Base-by-base conservation (phyloP, 805 yeast genomes). In the Saturnispora mendoncae region DNA sequence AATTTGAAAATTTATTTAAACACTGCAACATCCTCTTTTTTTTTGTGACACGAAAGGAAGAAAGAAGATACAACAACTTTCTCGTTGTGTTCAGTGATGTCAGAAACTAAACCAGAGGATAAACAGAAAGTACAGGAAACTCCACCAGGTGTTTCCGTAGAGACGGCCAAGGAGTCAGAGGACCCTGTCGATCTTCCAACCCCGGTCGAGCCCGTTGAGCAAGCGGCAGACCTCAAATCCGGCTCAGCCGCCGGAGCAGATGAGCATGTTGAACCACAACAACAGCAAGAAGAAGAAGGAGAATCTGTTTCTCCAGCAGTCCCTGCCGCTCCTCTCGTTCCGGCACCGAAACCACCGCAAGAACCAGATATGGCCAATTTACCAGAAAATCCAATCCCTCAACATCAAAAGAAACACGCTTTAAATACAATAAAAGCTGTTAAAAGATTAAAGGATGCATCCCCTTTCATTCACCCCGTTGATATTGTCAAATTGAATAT, bases 381-480 rank as follows among this genome's bases (percentile, higher is more conserved):
- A 19, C 84, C 90, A 2, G 66, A 52, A 10, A 55, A 68, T 48
- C 90, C 94, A 14, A 64, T 84, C 51, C 90, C 92, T 20, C 68
- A 72, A 39, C 97, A 92, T 61, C 97, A 92, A 62, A 72, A 74
- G 52, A 82, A 81, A 55, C 88, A 80, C 55, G 85, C 90, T 1
- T 51, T 75, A 15, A 82, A 84, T 47, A 75, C 88, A 2, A 70
- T 92, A 38, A 84, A 88, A 53, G 88, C 94, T 10, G 80, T 92
- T 47, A 86, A 84, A 60, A 69, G 97, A 47, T 71, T 90, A 54
- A 85, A 87, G 61, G 98, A 92, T 63, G 94, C 97, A 1, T 76
- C 70, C 13, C 97, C 97, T 2, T 92, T 92, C 57, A 57, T 85
- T 34, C 75, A 68, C 39, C 98, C 98, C 0, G 98, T 92, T 17